Percentiles rank a stretch among this genome's conserved stretches.
Evolutionary conservation across 2,329 filamentous ascomycete species (phyloP).

Genomic region (Colletotrichum noveboracense): DNA sequence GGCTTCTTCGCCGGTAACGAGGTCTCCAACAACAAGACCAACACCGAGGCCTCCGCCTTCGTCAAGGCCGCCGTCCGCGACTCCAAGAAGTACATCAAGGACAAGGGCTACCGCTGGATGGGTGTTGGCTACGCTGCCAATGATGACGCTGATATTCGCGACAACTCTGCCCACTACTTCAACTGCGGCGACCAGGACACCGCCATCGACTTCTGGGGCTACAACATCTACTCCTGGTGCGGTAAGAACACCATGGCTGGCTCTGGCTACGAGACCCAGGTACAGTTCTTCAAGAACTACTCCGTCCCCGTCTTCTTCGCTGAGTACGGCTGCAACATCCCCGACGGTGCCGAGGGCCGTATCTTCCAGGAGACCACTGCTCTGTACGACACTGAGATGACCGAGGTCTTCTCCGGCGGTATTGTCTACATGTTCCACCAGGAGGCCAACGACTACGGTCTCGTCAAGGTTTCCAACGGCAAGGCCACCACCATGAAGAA

Average conservation of each 20-base stretch:
- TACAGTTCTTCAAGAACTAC: slow-evolving; percentile 86
- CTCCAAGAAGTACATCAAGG: slow-evolving; percentile 91
- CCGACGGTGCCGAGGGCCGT: slow-evolving; percentile 66
- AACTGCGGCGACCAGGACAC: slow-evolving; percentile 75
- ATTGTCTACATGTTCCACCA: slow-evolving; percentile 99
- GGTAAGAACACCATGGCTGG: slow-evolving; percentile 77
- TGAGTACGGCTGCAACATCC: slow-evolving; percentile 93
- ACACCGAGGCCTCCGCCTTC: slow-evolving; percentile 88
- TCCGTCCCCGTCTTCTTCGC: slow-evolving; percentile 97
- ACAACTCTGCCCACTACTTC: slow-evolving; percentile 88
- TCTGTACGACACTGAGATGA: slow-evolving; percentile 84
- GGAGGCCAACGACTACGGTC: slow-evolving; percentile 87
- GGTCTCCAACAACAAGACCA: slow-evolving; percentile 87
- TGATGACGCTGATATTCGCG: slow-evolving; percentile 85
- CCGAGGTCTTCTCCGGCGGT: slow-evolving; percentile 86
- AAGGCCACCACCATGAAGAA: slow-evolving; percentile 73
- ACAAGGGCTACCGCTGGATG: slow-evolving; percentile 76
- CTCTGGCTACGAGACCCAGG: slow-evolving; percentile 84
- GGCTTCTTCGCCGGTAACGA: slow-evolving; percentile 99
- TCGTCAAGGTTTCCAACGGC: slow-evolving; percentile 65
- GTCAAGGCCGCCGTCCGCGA: slow-evolving; percentile 98
- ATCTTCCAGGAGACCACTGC: slow-evolving; percentile 84
- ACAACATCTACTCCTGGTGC: slow-evolving; percentile 99
- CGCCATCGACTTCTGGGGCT: slow-evolving; percentile 97
- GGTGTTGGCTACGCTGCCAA: slow-evolving; percentile 97